Percentiles rank a stretch among this genome's conserved stretches.
Evolutionary conservation across 2,329 filamentous ascomycete species (phyloP).

Genomic region (Colletotrichum lentis): DNA sequence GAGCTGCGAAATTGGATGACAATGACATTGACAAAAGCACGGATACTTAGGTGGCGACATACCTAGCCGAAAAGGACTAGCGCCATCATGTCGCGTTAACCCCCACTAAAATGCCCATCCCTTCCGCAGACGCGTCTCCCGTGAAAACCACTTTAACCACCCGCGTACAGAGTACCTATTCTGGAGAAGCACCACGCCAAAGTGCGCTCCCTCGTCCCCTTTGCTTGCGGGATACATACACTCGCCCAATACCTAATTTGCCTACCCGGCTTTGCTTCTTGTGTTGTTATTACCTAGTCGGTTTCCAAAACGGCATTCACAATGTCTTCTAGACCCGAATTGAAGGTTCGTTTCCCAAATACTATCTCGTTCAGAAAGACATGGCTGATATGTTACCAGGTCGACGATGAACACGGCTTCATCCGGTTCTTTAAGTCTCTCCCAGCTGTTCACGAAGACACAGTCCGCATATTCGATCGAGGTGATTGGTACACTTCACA

Average conservation of each 20-base stretch:
- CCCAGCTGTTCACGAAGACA: conserved; percentile 73
- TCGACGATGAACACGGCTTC: conserved; percentile 97
- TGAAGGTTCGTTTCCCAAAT: conserved; percentile 62
- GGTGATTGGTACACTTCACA: conserved; percentile 97
- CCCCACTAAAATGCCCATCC: conserved; percentile 13
- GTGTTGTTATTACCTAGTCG: neutral
- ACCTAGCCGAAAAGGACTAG: conserved; percentile 21
- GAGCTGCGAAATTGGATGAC: neutral
- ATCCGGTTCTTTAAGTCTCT: conserved; percentile 96
- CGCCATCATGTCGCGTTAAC: conserved; percentile 35
- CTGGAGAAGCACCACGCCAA: conserved; percentile 9
- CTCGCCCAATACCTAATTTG: neutral
- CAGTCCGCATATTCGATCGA: conserved; percentile 90
- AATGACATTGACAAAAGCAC: neutral
- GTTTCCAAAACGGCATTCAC: conserved; percentile 41
- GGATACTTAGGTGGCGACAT: too few species aligned
- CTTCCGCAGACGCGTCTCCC: conserved; percentile 28
- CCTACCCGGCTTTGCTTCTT: conserved; percentile 1
- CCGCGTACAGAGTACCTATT: neutral
- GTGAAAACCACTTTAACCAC: conserved; percentile 28
- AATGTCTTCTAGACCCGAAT: conserved; percentile 76
- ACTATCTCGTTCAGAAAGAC: conserved; percentile 16
- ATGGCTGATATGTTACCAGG: conserved; percentile 56
- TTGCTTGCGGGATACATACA: conserved; percentile 9
- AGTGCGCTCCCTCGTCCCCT: neutral